A percentile compares a stretch with the other conserved stretches of the same genome.
These are phyloP conservation scores for Rosa chinensis DNA, from an alignment of 306 rosid species.

Conservation along the genomic window DNA sequence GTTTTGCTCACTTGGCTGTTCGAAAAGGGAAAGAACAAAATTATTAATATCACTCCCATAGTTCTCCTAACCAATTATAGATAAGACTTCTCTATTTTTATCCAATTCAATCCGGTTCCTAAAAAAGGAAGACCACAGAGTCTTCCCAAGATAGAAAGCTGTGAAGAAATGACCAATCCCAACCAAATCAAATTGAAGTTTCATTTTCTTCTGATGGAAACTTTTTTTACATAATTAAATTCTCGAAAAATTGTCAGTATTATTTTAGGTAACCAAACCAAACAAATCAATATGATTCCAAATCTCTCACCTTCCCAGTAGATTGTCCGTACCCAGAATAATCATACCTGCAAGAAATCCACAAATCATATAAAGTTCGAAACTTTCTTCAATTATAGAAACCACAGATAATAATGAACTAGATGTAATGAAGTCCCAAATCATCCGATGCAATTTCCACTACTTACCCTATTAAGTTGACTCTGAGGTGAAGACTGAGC, in stretches of 20 bases:
- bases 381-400: background rate
- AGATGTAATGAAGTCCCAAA: no score
- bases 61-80: slow-evolving; percentile 11
- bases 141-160: background rate
- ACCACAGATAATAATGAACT: background rate
- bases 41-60: slow-evolving; percentile 11
- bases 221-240: background rate
- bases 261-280: background rate
- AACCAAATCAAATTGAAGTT: background rate
- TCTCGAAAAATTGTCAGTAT: background rate
- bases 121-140: background rate
- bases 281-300: background rate
- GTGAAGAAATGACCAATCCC: background rate
- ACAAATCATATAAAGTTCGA: slow-evolving; percentile 5
- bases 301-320: slow-evolving; percentile 77
- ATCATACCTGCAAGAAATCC: slow-evolving; percentile 59
- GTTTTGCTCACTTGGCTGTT: slow-evolving; percentile 93
- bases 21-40: slow-evolving; percentile 6
- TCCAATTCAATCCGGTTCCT: background rate
- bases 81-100: background rate
- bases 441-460: background rate
- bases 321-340: slow-evolving; percentile 92
- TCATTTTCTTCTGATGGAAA: background rate
- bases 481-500: slow-evolving; percentile 81
- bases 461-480: slow-evolving; percentile 82